Percentiles rank a stretch among this genome's conserved stretches.
Conservation (phyloP, 805 yeast genomes). For the Myxozyma udenii region DNA sequence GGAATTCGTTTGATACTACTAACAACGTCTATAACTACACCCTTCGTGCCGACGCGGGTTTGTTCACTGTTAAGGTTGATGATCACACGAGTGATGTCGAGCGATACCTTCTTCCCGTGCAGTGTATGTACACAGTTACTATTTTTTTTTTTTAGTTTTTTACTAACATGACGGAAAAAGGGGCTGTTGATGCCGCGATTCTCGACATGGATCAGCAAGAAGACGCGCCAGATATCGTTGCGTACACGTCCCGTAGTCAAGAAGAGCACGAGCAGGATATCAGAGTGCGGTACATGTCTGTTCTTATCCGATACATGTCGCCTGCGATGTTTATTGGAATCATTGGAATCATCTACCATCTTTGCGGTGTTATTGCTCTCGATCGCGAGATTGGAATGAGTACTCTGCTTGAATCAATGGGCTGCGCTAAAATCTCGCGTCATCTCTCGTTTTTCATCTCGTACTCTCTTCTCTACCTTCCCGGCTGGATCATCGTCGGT, state of each 20-base stretch:
- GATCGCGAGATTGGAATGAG: constrained; percentile 39
- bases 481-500: constrained; percentile 39
- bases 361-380: constrained; percentile 38
- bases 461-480: constrained; percentile 35
- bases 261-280: constrained; percentile 32
- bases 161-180: constrained; percentile 1
- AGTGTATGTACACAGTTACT: constrained; percentile 37
- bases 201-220: constrained; percentile 35
- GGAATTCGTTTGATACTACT: constrained; percentile 36
- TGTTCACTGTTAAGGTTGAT: constrained; percentile 32
- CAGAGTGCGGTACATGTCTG: constrained; percentile 34
- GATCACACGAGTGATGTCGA: constrained; percentile 36
- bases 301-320: constrained; percentile 35
- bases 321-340: constrained; percentile 40
- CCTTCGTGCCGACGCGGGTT: constrained; percentile 39
- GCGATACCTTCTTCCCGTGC: constrained; percentile 37
- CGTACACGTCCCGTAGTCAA: constrained; percentile 36
- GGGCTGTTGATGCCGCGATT: constrained; percentile 29
- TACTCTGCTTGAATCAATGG: constrained; percentile 37
- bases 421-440: constrained; percentile 34
- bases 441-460: constrained; percentile 35
- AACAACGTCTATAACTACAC: constrained; percentile 38
- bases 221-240: constrained; percentile 35
- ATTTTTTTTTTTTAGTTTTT: neutral
- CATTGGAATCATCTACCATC: constrained; percentile 41